These are phyloP conservation scores for Tausonia pullulans DNA, from an alignment of 1,284 basidiomycete species.

Conservation along the genomic window DNA sequence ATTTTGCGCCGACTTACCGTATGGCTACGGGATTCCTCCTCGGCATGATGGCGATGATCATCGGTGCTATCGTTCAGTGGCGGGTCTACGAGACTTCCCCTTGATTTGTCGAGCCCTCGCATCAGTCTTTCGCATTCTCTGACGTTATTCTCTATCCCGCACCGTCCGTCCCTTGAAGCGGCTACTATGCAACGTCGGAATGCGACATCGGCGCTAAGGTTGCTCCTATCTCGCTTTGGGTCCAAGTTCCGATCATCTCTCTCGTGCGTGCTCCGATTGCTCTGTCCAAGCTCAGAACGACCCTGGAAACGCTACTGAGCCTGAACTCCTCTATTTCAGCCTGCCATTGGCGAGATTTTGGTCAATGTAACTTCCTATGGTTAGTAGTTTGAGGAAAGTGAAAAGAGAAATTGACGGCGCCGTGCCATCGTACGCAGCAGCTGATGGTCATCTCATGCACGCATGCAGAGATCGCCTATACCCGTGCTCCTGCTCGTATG, in stretches of 20 bases:
- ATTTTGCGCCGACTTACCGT: conserved; percentile 1
- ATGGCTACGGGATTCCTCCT: conserved; percentile 7
- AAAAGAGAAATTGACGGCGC: too few species aligned
- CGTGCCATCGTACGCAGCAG: too few species aligned
- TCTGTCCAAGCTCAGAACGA: not conserved
- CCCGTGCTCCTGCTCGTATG: conserved; percentile 36
- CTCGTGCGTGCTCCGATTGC: not conserved
- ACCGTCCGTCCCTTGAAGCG: not conserved
- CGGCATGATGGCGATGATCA: conserved; percentile 3
- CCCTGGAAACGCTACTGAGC: not conserved
- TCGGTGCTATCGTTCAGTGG: conserved; percentile 37
- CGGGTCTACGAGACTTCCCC: conserved; percentile 38
- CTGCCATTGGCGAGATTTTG: not conserved
- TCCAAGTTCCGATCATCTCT: conserved; percentile 21
- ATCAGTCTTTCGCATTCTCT: not conserved
- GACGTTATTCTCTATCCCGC: not conserved
- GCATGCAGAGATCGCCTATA: conserved; percentile 27
- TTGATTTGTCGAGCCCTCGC: not conserved
- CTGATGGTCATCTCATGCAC: not conserved
- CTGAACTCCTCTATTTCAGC: not conserved
- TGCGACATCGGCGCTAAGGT: not conserved
- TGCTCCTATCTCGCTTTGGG: not conserved
- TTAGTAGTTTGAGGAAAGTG: not conserved
- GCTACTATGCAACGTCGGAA: conserved; percentile 1
- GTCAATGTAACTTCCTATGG: not conserved